These are phyloP conservation scores for Penicillium longicatenatum DNA, from an alignment of 495 filamentous ascomycete species.

Conservation along the genomic window DNA sequence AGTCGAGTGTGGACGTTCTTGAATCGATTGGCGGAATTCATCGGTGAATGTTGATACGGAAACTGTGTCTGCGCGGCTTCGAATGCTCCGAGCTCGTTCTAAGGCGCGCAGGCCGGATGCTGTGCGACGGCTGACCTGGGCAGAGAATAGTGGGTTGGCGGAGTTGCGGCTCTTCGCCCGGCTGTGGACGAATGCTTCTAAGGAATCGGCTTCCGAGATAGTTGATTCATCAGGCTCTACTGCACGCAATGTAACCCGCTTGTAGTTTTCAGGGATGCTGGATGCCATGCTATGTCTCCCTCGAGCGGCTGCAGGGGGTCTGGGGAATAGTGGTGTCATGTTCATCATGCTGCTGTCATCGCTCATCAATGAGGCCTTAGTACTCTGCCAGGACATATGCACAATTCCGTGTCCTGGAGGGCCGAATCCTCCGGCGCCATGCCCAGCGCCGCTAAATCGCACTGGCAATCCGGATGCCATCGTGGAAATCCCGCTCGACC, in stretches of 20 bases:
- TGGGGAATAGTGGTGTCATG: constrained; percentile 42
- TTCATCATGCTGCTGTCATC: constrained; percentile 42
- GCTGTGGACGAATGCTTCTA: constrained; percentile 49
- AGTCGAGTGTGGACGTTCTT: constrained; percentile 41
- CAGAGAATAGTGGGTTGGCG: constrained; percentile 46
- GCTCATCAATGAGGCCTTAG: constrained; percentile 38
- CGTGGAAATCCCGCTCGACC: constrained; percentile 47
- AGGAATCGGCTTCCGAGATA: constrained; percentile 44
- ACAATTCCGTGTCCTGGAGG: constrained; percentile 48
- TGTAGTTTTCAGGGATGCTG: constrained; percentile 35
- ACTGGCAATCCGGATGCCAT: constrained; percentile 42
- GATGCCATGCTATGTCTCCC: constrained; percentile 33
- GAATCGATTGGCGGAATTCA: constrained; percentile 36
- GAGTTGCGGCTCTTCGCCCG: constrained; percentile 48
- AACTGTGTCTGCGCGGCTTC: constrained; percentile 44
- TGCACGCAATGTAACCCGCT: constrained; percentile 37
- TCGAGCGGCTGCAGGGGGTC: constrained; percentile 33
- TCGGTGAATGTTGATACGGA: constrained; percentile 39
- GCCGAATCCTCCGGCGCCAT: constrained; percentile 52
- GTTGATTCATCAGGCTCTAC: constrained; percentile 39
- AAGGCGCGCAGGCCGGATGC: constrained; percentile 41
- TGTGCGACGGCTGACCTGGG: constrained; percentile 36
- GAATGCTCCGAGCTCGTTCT: constrained; percentile 39
- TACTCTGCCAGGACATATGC: constrained; percentile 52
- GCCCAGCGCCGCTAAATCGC: constrained; percentile 48